Conservation (phyloP, 176 grass and related monocot species). For the Calamus simplicifolius region DNA sequence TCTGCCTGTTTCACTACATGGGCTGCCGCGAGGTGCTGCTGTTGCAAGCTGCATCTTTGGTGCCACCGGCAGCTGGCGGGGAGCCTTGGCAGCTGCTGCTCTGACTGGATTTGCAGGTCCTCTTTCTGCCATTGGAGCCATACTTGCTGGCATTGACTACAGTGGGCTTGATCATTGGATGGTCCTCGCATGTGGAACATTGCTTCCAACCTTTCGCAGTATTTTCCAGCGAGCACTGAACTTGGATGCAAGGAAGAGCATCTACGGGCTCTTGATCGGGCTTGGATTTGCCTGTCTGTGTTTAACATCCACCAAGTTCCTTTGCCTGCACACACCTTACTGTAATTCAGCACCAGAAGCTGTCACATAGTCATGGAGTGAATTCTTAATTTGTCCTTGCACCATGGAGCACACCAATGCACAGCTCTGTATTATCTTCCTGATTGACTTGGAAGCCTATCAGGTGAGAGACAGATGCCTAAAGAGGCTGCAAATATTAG, state of each 20-base stretch:
- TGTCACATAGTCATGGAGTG: constrained; percentile 42
- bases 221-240: constrained; percentile 57
- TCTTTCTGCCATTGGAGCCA: constrained; percentile 63
- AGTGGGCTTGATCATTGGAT: constrained; percentile 81
- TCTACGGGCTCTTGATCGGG: constrained; percentile 64
- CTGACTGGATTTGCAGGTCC: constrained; percentile 78
- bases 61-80: constrained; percentile 86
- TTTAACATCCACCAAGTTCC: constrained; percentile 85
- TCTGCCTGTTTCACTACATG: constrained; percentile 87
- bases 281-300: constrained; percentile 66
- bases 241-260: constrained; percentile 59
- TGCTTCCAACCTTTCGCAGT: constrained; percentile 63
- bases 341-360: constrained; percentile 98
- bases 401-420: too few species aligned
- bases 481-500: too few species aligned
- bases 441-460: too few species aligned
- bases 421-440: too few species aligned
- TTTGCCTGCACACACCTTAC: constrained; percentile 96
- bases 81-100: constrained; percentile 68
- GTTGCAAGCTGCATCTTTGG: constrained; percentile 83
- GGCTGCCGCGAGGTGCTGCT: constrained; percentile 75
- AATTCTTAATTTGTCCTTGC: too few species aligned
- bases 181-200: constrained; percentile 75
- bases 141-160: constrained; percentile 79
- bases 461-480: too few species aligned